Percentiles rank a stretch among this genome's conserved stretches.
phyloP scores from a whole-genome alignment of 805 yeast species.

The Hanseniaspora guilliermondii region DNA sequence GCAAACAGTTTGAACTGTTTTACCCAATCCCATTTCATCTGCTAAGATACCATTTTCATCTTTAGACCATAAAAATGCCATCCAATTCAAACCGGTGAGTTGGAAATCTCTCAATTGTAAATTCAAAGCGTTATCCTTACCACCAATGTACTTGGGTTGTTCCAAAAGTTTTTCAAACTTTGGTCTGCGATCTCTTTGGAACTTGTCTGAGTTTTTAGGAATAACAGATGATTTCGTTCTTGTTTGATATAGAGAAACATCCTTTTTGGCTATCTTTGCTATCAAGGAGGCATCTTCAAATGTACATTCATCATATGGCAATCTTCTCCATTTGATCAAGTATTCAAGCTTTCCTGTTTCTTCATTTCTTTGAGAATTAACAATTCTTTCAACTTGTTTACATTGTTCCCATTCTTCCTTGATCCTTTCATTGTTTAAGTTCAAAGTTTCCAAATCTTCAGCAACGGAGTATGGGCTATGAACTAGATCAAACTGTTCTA shows the following conservation, averaged over 20 bases:
- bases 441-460: slow-evolving; percentile 90
- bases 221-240: slow-evolving; percentile 72
- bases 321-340: slow-evolving; percentile 83
- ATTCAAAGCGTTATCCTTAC: slow-evolving; percentile 21
- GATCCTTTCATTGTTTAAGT: slow-evolving; percentile 73
- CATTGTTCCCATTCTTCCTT: slow-evolving; percentile 74
- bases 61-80: slow-evolving; percentile 97
- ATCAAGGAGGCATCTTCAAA: slow-evolving; percentile 91
- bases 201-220: slow-evolving; percentile 48
- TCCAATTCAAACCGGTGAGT: slow-evolving; percentile 96
- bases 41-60: slow-evolving; percentile 95
- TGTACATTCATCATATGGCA: slow-evolving; percentile 88
- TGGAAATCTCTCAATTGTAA: slow-evolving; percentile 95
- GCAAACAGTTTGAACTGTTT: slow-evolving; percentile 92
- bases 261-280: slow-evolving; percentile 70
- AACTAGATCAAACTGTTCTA: slow-evolving; percentile 63
- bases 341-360: slow-evolving; percentile 57
- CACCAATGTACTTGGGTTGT: slow-evolving; percentile 83
- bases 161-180: slow-evolving; percentile 70
- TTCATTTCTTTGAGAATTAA: slow-evolving; percentile 65
- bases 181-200: slow-evolving; percentile 45
- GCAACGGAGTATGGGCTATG: slow-evolving; percentile 70
- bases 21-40: slow-evolving; percentile 98
- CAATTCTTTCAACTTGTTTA: slow-evolving; percentile 79
- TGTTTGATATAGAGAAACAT: slow-evolving; percentile 70